A percentile compares a stretch with the other conserved stretches of the same genome.
Evolutionary conservation across 352 stramenopile species (phyloP).

Genomic region (Thalassiosira hispida): DNA sequence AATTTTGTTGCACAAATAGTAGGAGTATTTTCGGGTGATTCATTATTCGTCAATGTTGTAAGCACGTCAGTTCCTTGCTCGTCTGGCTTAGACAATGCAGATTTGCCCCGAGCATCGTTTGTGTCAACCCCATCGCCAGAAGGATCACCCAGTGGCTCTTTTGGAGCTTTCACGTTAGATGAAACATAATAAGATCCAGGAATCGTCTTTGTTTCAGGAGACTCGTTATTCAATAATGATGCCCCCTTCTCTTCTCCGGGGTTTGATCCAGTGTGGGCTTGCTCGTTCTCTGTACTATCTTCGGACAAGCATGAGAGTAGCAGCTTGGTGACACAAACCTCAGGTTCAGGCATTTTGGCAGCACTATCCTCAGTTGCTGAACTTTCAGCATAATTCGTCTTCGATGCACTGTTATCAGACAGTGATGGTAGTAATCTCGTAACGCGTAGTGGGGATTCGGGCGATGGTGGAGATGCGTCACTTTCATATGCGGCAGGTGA

Average conservation of each 20-base stretch:
- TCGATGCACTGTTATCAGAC: not conserved
- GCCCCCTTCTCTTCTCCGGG: not conserved
- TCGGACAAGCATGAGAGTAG: conserved; percentile 41
- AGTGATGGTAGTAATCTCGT: conserved; percentile 3
- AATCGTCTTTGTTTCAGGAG: not conserved
- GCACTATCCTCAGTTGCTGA: not conserved
- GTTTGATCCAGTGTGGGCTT: not conserved
- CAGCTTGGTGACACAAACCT: conserved; percentile 32
- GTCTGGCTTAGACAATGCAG: conserved; percentile 1
- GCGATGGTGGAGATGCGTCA: not conserved
- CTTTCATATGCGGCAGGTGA: not conserved
- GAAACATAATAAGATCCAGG: not conserved
- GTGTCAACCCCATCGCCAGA: not conserved
- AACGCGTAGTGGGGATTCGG: conserved; percentile 4
- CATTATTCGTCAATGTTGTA: not conserved
- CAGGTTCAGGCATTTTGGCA: conserved; percentile 4
- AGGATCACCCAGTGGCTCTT: conserved; percentile 1
- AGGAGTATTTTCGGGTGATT: conserved; percentile 6
- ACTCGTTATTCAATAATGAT: not conserved
- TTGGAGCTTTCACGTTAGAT: conserved; percentile 4
- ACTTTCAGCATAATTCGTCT: not conserved
- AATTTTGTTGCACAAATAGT: not conserved
- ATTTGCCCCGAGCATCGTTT: conserved; percentile 8
- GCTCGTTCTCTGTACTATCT: conserved; percentile 24
- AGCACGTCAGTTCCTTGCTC: not conserved